These are phyloP conservation scores for Colletotrichum sp. DNA, from an alignment of 2,329 filamentous ascomycete genomes.

Conservation along the genomic window DNA sequence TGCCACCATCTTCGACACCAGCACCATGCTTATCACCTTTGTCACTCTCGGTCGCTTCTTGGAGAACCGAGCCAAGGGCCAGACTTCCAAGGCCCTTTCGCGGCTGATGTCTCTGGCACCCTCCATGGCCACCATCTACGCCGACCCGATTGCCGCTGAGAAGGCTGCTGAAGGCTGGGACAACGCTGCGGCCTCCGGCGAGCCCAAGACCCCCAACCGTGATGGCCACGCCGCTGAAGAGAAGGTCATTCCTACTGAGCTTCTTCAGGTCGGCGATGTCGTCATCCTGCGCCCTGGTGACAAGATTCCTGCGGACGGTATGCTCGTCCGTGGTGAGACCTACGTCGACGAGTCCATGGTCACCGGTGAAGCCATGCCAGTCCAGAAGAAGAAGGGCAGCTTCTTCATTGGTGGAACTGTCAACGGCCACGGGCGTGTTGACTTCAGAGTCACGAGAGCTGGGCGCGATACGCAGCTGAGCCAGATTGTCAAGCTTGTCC, in stretches of 20 bases:
- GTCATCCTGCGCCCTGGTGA: conserved; percentile 93
- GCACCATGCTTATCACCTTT: conserved; percentile 97
- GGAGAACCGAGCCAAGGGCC: conserved; percentile 93
- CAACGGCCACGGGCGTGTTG: conserved; percentile 88
- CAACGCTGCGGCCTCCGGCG: conserved; percentile 38
- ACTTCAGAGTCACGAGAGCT: conserved; percentile 90
- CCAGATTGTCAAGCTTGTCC: conserved; percentile 97
- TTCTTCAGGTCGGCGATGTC: conserved; percentile 92
- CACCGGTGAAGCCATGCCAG: conserved; percentile 94
- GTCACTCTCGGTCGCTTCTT: conserved; percentile 89
- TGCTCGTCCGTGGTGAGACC: conserved; percentile 85
- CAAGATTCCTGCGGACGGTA: conserved; percentile 93
- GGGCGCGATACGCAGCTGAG: conserved; percentile 96
- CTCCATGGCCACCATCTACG: conserved; percentile 96
- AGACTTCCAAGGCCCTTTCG: conserved; percentile 93
- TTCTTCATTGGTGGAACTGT: conserved; percentile 91
- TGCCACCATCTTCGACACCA: conserved; percentile 93
- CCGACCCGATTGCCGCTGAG: conserved; percentile 89
- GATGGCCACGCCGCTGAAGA: conserved; percentile 75
- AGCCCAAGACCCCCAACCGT: conserved; percentile 47
- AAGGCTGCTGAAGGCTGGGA: conserved; percentile 87
- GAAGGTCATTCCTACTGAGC: conserved; percentile 86
- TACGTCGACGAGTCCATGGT: conserved; percentile 99
- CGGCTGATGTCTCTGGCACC: conserved; percentile 94
- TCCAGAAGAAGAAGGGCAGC: conserved; percentile 83